Percentiles rank a stretch among this genome's conserved stretches.
Evolutionary conservation across 2,329 filamentous ascomycete species (phyloP).

Genomic region (Claviceps sp.): DNA sequence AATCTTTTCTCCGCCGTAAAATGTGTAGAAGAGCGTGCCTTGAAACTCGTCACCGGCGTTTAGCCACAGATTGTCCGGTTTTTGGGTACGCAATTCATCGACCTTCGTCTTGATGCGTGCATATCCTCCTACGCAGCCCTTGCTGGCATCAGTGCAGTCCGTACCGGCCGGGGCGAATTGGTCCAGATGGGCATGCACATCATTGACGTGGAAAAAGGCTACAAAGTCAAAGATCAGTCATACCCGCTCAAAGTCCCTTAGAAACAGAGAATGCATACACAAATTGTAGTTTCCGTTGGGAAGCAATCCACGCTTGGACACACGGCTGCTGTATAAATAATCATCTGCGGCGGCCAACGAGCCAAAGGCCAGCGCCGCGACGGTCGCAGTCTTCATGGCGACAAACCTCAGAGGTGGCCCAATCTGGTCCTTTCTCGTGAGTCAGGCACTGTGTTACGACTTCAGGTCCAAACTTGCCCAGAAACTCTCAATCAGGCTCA

Average conservation of each 20-base stretch:
- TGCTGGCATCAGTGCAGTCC: constrained; percentile 42
- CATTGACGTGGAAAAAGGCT: constrained; percentile 57
- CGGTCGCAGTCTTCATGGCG: background rate
- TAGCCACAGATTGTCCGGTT: constrained; percentile 49
- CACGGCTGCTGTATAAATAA: constrained; percentile 5
- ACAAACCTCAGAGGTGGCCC: background rate
- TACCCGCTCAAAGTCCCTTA: background rate
- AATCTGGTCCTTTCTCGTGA: too few relatives aligned
- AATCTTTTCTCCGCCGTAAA: constrained; percentile 55
- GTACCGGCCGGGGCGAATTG: constrained; percentile 47
- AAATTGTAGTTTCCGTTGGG: constrained; percentile 6
- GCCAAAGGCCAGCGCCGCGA: constrained; percentile 3
- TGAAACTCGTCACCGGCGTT: constrained; percentile 60
- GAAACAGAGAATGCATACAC: background rate
- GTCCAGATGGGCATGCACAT: constrained; percentile 54
- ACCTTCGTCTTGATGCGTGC: constrained; percentile 49
- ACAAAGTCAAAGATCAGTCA: background rate
- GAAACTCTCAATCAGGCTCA: too few relatives aligned
- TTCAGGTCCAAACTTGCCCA: background rate
- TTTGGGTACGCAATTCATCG: constrained; percentile 39
- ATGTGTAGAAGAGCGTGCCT: constrained; percentile 54
- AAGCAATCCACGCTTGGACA: constrained; percentile 5
- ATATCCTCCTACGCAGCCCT: constrained; percentile 52
- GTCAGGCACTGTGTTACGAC: background rate
- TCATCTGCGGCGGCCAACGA: constrained; percentile 5